Evolutionary conservation across 2,329 filamentous ascomycete genomes (phyloP), one percentile per base, ranked within the genome.

Genomic region (Xylariaceae sp.): DNA sequence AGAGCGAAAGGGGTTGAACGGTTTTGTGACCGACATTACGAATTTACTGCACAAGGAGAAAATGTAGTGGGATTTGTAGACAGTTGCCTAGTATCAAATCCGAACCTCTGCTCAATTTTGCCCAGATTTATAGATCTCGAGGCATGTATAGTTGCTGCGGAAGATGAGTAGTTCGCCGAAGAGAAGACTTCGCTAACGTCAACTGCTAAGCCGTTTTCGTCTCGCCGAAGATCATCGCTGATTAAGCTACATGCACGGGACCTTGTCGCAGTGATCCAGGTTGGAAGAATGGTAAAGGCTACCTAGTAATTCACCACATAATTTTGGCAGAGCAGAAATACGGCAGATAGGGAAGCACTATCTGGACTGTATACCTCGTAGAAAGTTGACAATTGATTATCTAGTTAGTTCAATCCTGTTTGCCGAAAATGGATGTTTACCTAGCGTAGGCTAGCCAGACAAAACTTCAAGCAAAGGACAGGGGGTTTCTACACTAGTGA

Each of bases 1-100:
- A 1, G 73, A 75, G 46, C 57, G 62, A 61, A 73, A 76, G 11
- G 65, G 62, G 37, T 71, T 60, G 21, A 67, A 60, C 2, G 63
- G 63, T 29, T 54, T 58, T 32, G 50, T 40, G 8, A 30, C 18
- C n/a, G 56, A 52, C 59, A 64, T 66, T 3, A 24, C 37, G 3
- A 8, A 18, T 7, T 20, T n/a, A n/a, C 1, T 35, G 20, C 13
- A 21, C 21, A 36, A 8, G 32, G 2, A n/a, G 16, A 13, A 23
- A 3, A 3, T 15, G 9, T 18, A 24, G 16, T 11, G 9, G 1
- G 21, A 45, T 24, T 36, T 24, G 9, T 10, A 15, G 5, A 26
- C 9, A 45, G 5, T 29, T 42, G n/a, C n/a, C n/a, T n/a, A n/a
- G 29, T 8, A 8, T 30, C 8, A 30, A n/a, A 30, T 8, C n/a